Percentiles rank a stretch among this genome's conserved stretches.
Evolutionary conservation across 176 grass and related monocot species (phyloP).

Genomic region (Oryza brachyantha): DNA sequence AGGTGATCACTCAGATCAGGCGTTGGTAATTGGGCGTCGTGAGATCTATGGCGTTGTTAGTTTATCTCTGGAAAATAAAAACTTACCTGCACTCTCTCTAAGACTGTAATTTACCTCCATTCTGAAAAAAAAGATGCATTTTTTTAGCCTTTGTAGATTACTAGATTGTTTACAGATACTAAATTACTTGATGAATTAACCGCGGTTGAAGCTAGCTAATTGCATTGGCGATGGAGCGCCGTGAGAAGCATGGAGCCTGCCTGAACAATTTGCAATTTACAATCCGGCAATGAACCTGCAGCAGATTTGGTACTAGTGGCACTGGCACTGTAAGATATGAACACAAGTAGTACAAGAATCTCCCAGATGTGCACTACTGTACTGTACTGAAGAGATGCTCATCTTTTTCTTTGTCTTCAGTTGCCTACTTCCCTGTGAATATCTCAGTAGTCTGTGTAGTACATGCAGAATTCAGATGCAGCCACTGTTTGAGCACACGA

Average conservation of each 20-base stretch:
- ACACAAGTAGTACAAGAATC: neutral
- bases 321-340: neutral
- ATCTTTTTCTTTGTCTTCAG: neutral
- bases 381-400: neutral
- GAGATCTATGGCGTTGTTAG: conserved; percentile 11
- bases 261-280: neutral
- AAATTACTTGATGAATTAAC: neutral
- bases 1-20: neutral
- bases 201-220: neutral
- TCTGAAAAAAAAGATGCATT: neutral
- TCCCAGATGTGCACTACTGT: neutral
- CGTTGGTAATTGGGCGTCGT: conserved; percentile 35
- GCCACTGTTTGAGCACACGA: neutral
- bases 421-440: neutral
- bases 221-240: neutral
- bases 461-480: neutral
- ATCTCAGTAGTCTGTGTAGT: neutral
- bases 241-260: neutral
- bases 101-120: neutral
- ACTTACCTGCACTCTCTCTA: neutral
- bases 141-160: neutral
- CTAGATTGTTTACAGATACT: neutral
- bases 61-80: neutral
- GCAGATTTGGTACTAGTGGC: neutral
- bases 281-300: neutral